Conservation (phyloP, 306 rosid species). For the Acacia crassicarpa region DNA sequence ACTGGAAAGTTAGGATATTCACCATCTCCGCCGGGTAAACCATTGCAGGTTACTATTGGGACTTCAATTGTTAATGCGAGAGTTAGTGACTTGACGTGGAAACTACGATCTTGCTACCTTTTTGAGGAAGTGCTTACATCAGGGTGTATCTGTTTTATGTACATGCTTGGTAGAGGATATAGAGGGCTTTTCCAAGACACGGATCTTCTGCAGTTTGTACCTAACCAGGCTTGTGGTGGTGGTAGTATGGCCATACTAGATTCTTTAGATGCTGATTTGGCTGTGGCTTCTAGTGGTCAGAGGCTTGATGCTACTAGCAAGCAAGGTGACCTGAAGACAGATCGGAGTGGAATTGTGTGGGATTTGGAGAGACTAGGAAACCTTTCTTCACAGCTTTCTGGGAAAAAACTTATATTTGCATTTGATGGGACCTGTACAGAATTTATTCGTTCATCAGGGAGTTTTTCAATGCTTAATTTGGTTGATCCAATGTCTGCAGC, state of each 20-base stretch:
- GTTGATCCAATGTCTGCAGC: conserved; percentile 99
- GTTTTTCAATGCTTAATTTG: conserved; percentile 86
- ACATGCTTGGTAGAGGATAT: conserved; percentile 99
- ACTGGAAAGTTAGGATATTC: conserved; percentile 98
- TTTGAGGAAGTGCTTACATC: conserved; percentile 97
- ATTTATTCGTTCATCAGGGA: conserved; percentile 72
- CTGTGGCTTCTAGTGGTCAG: conserved; percentile 71
- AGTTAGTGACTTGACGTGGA: conserved; percentile 86
- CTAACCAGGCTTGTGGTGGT: conserved; percentile 99
- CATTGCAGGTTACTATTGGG: conserved; percentile 90
- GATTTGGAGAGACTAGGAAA: conserved; percentile 95
- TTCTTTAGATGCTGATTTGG: conserved; percentile 80
- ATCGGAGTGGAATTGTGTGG: conserved; percentile 99
- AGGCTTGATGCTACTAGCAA: conserved; percentile 70
- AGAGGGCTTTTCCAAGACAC: conserved; percentile 97
- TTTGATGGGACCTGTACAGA: conserved; percentile 94
- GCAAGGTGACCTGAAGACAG: conserved; percentile 76
- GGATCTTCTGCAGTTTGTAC: conserved; percentile 93
- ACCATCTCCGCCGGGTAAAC: conserved; percentile 91
- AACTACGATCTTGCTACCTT: conserved; percentile 95
- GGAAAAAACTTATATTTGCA: conserved; percentile 95
- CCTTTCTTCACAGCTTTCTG: conserved; percentile 90
- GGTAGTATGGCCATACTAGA: conserved; percentile 99
- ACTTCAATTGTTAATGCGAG: conserved; percentile 75
- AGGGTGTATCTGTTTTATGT: conserved; percentile 92